Evolutionary conservation across 75 land plant species (phyloP), one percentile per base, ranked within the genome.

Genomic region (Azolla pinnata): DNA sequence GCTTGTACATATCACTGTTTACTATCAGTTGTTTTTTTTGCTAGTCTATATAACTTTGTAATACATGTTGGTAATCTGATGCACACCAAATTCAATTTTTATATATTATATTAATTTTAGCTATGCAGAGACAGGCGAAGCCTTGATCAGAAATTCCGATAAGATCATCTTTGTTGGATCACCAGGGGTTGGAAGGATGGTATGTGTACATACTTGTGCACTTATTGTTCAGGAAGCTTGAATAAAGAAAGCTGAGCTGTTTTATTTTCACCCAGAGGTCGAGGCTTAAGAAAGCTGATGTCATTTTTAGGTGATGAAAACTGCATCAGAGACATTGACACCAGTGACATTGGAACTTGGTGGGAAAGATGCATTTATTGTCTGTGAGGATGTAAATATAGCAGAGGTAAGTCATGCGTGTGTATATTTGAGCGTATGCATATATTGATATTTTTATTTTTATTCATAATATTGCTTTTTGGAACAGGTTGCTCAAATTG

Each of bases 321-420:
- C 67, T 58, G 96, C 96, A 51, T 50, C 96, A 10, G 75, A 83
- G 31, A 89, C 87, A 31, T 79, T 89, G 54, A 81, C 80, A 21
- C 91, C 96, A 27, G 82, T 89, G 16, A 80, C 85, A 2, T 72
- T 89, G 60, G 96, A 89, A 71, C 87, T 89, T 53, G 96, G 96
- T 68, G 96, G 96, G 26, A 89, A 89, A 67, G 96, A 89, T 81
- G 86, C 96, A 33, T 86, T 89, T 56, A 81, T 89, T 64, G 90
- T 89, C 10, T 89, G 96, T 76, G 96, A 89, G 65, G 96, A 89
- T 80, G 87, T 75, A 18, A 81, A 89, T 72, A 63, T 83, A 18
- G 19, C 76, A 60, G 72, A 81, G 71, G 96, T 83, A 86, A n/a
- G n/a, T n/a, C n/a, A n/a, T n/a, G n/a, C n/a, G n/a, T n/a, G n/a